These are phyloP conservation scores for Botrytis fabae DNA, from an alignment of 2,329 filamentous ascomycete species.

Conservation along the genomic window DNA sequence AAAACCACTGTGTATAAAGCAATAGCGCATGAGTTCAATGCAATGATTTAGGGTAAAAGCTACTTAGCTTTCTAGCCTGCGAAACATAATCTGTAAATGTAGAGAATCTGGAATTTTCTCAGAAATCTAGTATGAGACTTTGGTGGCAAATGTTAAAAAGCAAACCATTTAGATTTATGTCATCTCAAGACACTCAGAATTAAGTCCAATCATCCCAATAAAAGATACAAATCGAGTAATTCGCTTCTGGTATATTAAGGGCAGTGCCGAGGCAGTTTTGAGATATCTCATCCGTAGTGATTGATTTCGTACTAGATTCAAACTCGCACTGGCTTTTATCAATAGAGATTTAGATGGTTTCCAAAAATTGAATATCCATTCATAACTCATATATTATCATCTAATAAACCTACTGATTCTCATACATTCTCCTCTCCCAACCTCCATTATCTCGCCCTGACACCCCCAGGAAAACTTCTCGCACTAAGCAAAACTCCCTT, in stretches of 20 bases:
- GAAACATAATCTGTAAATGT: background rate
- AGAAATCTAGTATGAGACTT: background rate
- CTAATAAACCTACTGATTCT: conserved; percentile 27
- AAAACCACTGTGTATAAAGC: background rate
- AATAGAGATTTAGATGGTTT: background rate
- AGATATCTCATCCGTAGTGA: background rate
- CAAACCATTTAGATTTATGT: background rate
- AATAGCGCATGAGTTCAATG: accelerated
- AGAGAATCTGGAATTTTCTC: background rate
- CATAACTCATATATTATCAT: conserved; percentile 16
- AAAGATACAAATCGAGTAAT: background rate
- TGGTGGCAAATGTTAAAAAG: no score
- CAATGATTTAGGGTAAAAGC: background rate
- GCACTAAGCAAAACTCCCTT: conserved; percentile 78
- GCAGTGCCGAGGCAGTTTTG: background rate
- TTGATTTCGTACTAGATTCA: background rate
- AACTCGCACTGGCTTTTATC: background rate
- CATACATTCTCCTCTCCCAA: background rate
- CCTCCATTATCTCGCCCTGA: conserved; percentile 25
- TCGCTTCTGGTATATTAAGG: background rate
- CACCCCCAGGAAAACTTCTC: conserved; percentile 62
- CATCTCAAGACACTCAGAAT: background rate
- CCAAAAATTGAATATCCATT: background rate
- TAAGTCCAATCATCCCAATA: background rate
- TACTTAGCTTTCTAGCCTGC: background rate